A percentile compares a stretch with the other conserved stretches of the same genome.
These are phyloP conservation scores for Ruellia speciosa DNA, from an alignment of 305 asterid genomes.

Conservation along the genomic window DNA sequence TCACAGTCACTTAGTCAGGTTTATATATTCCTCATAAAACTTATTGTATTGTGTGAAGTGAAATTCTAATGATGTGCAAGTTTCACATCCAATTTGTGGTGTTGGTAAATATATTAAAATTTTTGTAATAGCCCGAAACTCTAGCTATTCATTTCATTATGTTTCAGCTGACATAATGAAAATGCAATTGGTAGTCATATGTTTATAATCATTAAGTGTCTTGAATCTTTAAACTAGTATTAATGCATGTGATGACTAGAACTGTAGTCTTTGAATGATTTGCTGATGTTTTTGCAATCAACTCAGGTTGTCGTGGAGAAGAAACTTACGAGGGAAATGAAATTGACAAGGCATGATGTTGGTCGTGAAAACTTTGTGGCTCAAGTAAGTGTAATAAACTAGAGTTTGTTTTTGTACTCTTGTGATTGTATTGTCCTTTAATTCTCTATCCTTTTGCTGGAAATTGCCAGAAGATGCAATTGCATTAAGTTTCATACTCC, in stretches of 20 bases:
- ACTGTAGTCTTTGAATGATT: neutral
- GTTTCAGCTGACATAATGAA: neutral
- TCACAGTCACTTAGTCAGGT: neutral
- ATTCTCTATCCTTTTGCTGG: neutral
- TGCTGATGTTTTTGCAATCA: conserved; percentile 15
- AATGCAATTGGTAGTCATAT: neutral
- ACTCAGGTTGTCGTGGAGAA: conserved; percentile 93
- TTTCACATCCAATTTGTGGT: neutral
- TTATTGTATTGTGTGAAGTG: too few species aligned
- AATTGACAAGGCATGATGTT: conserved; percentile 80
- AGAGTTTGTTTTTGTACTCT: conserved; percentile 2
- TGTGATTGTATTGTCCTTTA: neutral
- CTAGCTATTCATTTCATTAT: neutral
- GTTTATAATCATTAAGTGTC: too few species aligned
- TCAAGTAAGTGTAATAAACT: conserved; percentile 50
- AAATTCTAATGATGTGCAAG: too few species aligned
- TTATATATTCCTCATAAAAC: too few species aligned
- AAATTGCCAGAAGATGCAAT: neutral
- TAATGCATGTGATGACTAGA: conserved; percentile 10
- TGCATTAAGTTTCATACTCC: neutral
- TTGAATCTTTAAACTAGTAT: too few species aligned
- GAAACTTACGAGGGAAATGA: conserved; percentile 74
- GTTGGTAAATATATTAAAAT: neutral
- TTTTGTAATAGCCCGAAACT: neutral
- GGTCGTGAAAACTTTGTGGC: conserved; percentile 68